These are phyloP conservation scores for Tetradesmus lagerheimii DNA, from an alignment of 139 green algal genomes.

Conservation along the genomic window DNA sequence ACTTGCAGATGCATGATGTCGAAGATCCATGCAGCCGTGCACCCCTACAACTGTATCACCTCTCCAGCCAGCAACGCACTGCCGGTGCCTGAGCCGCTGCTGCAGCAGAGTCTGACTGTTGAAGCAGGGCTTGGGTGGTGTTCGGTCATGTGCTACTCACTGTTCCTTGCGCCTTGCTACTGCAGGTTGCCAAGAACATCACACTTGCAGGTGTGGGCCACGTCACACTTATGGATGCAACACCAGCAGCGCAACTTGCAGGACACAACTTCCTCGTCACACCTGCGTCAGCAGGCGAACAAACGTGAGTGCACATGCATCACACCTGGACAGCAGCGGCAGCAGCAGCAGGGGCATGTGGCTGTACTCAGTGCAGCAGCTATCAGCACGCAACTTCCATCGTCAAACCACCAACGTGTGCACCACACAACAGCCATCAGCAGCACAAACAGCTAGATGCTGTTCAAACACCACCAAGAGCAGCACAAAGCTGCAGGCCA, in stretches of 20 bases:
- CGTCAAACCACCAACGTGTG: too few species aligned
- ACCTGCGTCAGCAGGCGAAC: not conserved
- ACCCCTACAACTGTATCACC: not conserved
- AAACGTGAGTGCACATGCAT: conserved; percentile 8
- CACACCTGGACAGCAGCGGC: not conserved
- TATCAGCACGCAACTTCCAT: too few species aligned
- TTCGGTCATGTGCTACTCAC: too few species aligned
- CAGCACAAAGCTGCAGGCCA: not conserved
- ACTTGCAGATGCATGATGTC: too few species aligned
- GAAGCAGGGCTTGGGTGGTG: too few species aligned
- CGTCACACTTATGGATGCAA: conserved; percentile 53
- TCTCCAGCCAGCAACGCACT: not conserved
- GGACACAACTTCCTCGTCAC: conserved; percentile 32
- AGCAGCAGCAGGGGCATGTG: not conserved
- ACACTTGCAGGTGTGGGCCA: conserved; percentile 88
- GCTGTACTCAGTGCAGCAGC: not conserved
- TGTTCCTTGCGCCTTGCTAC: not conserved
- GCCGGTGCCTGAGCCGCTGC: not conserved
- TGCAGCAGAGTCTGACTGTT: too few species aligned
- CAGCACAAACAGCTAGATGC: not conserved
- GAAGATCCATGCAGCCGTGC: too few species aligned
- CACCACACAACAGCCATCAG: not conserved
- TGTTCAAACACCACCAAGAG: not conserved
- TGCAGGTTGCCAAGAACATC: conserved; percentile 94
- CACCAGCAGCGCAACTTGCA: conserved; percentile 23